Evolutionary conservation across 768 basidiomycete species (phyloP), one percentile per base, ranked within the genome.

Genomic region (Gautieria morchelliformis): DNA sequence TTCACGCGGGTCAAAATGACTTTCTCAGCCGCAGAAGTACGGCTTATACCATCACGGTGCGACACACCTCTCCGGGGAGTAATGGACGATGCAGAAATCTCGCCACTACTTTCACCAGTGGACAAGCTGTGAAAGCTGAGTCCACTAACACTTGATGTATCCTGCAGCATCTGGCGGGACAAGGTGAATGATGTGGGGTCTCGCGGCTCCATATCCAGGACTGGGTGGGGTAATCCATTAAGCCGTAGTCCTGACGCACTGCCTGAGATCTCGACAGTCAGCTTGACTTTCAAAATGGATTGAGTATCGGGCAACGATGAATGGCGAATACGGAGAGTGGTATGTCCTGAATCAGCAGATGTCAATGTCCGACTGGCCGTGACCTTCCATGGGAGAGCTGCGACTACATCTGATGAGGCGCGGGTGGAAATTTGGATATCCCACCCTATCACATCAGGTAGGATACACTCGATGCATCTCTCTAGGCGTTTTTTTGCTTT

Each of bases 1-100:
- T 85, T 81, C 20, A 97, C 89, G 61, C 93, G 77, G 5, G 89
- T 84, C 15, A 89, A 66, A n/a, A 98, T 87, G 4, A 85, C 82
- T 67, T 93, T 91, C 61, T 91, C 85, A 6, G 82, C 86, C 1
- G 79, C 80, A 6, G 80, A 71, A 22, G 76, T 70, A 12, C 68
- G 82, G 68, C 71, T 85, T 32, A 70, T 10, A 6, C 37, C 51
- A n/a, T 69, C 63, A 30, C 65, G 69, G 5, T 30, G 33, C 30
- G 56, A 44, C 10, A 49, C 40, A 8, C 40, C 59, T 56, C 50
- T 41, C 40, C 47, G 52, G 15, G 15, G 61, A 19, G 59, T 20
- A 7, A 39, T 46, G 12, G 55, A 41, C 11, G 62, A 61, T 17
- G 56, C 49, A 30, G 60, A 49, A 15, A 53, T 14, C 12, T 55